A percentile compares a stretch with the other conserved stretches of the same genome.
phyloP scores from a whole-genome alignment of 306 rosid genomes.

The Spatholobus suberectus region DNA sequence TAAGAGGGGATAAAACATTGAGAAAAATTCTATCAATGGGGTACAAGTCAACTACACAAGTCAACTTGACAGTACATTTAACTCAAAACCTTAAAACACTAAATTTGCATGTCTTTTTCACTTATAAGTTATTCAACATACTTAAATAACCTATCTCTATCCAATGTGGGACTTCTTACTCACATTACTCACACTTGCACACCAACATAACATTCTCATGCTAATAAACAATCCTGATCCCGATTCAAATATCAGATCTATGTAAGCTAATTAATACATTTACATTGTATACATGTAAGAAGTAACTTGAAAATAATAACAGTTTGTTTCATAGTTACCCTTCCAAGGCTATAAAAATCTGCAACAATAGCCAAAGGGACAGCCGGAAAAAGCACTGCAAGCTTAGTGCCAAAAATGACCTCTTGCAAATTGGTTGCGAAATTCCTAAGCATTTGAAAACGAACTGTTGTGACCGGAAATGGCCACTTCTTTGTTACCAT shows the following conservation, averaged over 20 bases:
- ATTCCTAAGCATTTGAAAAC: constrained; percentile 48
- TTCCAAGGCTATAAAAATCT: constrained; percentile 56
- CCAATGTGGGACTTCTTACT: no score
- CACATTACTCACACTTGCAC: no score
- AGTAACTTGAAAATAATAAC: not conserved
- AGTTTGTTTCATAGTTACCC: constrained; percentile 54
- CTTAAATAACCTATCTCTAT: no score
- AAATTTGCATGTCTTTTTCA: no score
- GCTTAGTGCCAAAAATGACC: constrained; percentile 82
- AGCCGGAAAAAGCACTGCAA: constrained; percentile 80
- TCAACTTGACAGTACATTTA: no score
- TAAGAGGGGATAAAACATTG: no score
- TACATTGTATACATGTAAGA: not conserved
- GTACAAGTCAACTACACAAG: no score
- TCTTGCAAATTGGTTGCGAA: constrained; percentile 59
- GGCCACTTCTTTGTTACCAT: constrained; percentile 58
- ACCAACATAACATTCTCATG: not conserved
- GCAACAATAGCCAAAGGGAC: constrained; percentile 80
- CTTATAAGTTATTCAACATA: no score
- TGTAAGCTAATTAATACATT: not conserved
- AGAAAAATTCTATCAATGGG: no score
- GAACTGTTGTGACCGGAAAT: constrained; percentile 45
- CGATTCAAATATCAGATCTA: not conserved
- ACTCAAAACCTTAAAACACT: no score
- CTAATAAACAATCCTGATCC: not conserved